Evolutionary conservation across 116 monocot species (phyloP).

Genomic region (Zostera marina): DNA sequence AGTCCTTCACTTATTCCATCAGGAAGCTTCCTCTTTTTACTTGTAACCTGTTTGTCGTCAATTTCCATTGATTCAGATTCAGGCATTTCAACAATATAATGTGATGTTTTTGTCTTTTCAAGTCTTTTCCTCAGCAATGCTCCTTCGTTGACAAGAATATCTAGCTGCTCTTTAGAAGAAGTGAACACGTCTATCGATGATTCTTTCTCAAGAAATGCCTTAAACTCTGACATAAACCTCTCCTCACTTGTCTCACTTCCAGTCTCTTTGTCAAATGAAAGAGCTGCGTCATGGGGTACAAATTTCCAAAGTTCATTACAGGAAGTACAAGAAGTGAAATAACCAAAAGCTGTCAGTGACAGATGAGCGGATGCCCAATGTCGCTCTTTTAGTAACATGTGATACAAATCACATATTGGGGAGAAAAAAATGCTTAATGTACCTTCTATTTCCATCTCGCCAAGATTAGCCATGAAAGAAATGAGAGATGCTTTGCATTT

Average conservation of each 20-base stretch:
- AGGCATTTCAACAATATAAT: slow-evolving; percentile 9
- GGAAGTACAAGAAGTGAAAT: slow-evolving; percentile 71
- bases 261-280: slow-evolving; percentile 56
- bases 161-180: slow-evolving; percentile 27
- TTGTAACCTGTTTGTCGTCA: slow-evolving; percentile 6
- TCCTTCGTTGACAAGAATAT: slow-evolving; percentile 47
- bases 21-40: slow-evolving; percentile 59
- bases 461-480: slow-evolving; percentile 57
- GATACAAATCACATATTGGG: slow-evolving; percentile 48
- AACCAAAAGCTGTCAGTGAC: slow-evolving; percentile 50
- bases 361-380: slow-evolving; percentile 86
- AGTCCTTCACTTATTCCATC: slow-evolving; percentile 62
- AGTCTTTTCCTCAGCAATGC: slow-evolving; percentile 25
- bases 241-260: slow-evolving; percentile 47
- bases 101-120: neutral
- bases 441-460: slow-evolving; percentile 57
- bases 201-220: slow-evolving; percentile 72
- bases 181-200: slow-evolving; percentile 15
- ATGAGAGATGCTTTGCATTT: slow-evolving; percentile 46
- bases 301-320: slow-evolving; percentile 77
- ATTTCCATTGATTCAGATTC: slow-evolving; percentile 16
- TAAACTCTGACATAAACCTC: slow-evolving; percentile 72
- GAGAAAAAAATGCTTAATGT: slow-evolving; percentile 20
- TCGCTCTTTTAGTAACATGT: slow-evolving; percentile 59
- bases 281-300: slow-evolving; percentile 77